Evolutionary conservation across 2,329 filamentous ascomycete species (phyloP).

Genomic region (Graphilbum ipis-grandicollis): DNA sequence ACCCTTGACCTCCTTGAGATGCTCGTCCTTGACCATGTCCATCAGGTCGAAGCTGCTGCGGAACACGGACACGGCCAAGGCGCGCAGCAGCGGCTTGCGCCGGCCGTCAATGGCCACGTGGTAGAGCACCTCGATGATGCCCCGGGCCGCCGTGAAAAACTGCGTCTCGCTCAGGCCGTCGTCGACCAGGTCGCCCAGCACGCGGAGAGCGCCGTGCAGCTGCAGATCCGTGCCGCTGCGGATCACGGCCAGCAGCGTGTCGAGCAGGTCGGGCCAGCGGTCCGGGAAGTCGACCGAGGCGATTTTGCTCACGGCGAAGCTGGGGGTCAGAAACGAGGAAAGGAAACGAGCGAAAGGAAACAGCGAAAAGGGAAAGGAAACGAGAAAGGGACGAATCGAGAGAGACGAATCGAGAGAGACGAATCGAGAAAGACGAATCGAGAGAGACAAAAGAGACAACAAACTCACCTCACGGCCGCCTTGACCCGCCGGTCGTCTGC

Average conservation of each 20-base stretch:
- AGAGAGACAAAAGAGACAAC: background rate
- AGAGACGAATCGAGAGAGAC: no score
- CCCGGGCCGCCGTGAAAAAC: conserved; percentile 77
- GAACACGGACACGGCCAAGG: conserved; percentile 80
- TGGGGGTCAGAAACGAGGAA: conserved; percentile 12
- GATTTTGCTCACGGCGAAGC: conserved; percentile 76
- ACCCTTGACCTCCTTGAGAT: conserved; percentile 66
- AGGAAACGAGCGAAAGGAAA: background rate
- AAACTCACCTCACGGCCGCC: conserved; percentile 60
- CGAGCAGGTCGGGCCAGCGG: conserved; percentile 80
- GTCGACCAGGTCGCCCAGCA: conserved; percentile 78
- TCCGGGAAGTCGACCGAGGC: conserved; percentile 87
- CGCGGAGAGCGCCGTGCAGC: conserved; percentile 75
- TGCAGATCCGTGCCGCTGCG: conserved; percentile 60
- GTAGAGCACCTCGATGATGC: conserved; percentile 72
- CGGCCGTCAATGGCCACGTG: conserved; percentile 61
- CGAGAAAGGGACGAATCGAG: no score
- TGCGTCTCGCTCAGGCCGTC: conserved; percentile 87
- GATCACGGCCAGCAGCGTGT: conserved; percentile 61
- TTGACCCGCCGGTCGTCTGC: conserved; percentile 76
- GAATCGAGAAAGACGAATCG: background rate
- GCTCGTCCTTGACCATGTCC: conserved; percentile 91
- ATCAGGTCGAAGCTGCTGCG: conserved; percentile 83
- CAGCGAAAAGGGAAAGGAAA: background rate
- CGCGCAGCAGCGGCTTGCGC: conserved; percentile 59